Conservation (phyloP, 176 grass and related monocot genomes). For the Lolium rigidum region DNA sequence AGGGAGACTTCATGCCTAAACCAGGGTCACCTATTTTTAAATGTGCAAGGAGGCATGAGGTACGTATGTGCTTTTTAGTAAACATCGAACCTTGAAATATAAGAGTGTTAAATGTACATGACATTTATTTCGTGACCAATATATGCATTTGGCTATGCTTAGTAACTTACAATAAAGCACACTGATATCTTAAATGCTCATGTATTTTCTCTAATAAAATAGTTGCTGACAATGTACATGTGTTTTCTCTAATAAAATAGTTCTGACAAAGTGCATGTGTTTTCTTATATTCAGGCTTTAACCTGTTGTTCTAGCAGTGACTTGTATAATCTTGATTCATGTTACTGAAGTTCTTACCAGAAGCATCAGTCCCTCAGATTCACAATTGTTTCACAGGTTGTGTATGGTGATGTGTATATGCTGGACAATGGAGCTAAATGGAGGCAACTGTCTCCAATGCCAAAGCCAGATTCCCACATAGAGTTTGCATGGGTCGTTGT, state of each 20-base stretch:
- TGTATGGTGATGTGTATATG: constrained; percentile 84
- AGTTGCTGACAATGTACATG: background rate
- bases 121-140: background rate
- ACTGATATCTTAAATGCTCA: background rate
- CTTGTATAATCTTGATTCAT: background rate
- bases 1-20: constrained; percentile 94
- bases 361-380: background rate
- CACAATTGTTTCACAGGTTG: constrained; percentile 54
- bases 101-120: background rate
- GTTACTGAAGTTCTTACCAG: background rate
- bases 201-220: background rate
- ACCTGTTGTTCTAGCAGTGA: background rate
- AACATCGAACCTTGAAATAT: background rate
- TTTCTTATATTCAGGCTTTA: background rate
- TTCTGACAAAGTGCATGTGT: background rate
- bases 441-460: constrained; percentile 76
- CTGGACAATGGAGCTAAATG: constrained; percentile 62
- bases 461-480: constrained; percentile 88
- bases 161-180: background rate
- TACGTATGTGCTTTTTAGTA: constrained; percentile 26
- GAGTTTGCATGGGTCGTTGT: constrained; percentile 83
- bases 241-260: background rate
- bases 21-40: constrained; percentile 91
- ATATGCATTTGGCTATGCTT: constrained; percentile 3
- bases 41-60: constrained; percentile 80